Evolutionary conservation across 2,329 filamentous ascomycete genomes (phyloP).

Genomic region (Talaromyces albobiverticillius): DNA sequence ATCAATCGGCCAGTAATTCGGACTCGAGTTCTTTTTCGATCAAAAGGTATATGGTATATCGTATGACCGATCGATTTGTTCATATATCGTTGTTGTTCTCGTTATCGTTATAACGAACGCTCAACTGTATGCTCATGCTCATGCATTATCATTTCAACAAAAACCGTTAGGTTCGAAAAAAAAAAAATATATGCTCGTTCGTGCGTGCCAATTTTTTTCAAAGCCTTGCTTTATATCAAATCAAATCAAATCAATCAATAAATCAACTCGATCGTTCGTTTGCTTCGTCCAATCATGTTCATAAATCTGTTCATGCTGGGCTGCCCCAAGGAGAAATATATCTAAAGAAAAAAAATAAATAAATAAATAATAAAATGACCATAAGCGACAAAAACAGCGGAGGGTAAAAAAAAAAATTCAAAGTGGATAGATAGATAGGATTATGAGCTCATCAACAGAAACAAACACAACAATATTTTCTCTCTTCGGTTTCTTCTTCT

Average conservation of each 20-base stretch:
- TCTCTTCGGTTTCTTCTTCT: slow-evolving; percentile 33
- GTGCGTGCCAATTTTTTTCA: neutral
- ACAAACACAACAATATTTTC: slow-evolving; percentile 23
- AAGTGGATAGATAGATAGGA: slow-evolving; percentile 12
- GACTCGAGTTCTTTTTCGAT: too few species aligned
- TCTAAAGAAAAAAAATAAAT: slow-evolving; percentile 11
- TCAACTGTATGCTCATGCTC: neutral
- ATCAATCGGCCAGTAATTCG: too few species aligned
- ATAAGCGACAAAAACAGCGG: too few species aligned
- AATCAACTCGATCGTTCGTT: slow-evolving; percentile 7
- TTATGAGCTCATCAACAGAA: slow-evolving; percentile 13
- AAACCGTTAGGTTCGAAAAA: too few species aligned
- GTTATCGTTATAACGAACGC: slow-evolving; percentile 6
- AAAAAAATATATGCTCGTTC: neutral
- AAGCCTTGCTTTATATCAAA: too few species aligned
- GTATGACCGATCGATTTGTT: too few species aligned
- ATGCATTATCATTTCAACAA: too few species aligned
- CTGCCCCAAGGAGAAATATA: slow-evolving; percentile 16
- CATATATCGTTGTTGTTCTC: neutral
- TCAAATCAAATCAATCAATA: too few species aligned
- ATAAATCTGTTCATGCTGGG: slow-evolving; percentile 15
- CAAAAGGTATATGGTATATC: neutral
- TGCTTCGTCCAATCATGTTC: slow-evolving; percentile 15
- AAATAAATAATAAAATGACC: slow-evolving; percentile 2
- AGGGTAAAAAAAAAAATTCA: slow-evolving; percentile 8